A percentile compares a stretch with the other conserved stretches of the same genome.
These are phyloP conservation scores for Pseudocercospora vitis DNA, from an alignment of 2,329 filamentous ascomycete species.

Conservation along the genomic window DNA sequence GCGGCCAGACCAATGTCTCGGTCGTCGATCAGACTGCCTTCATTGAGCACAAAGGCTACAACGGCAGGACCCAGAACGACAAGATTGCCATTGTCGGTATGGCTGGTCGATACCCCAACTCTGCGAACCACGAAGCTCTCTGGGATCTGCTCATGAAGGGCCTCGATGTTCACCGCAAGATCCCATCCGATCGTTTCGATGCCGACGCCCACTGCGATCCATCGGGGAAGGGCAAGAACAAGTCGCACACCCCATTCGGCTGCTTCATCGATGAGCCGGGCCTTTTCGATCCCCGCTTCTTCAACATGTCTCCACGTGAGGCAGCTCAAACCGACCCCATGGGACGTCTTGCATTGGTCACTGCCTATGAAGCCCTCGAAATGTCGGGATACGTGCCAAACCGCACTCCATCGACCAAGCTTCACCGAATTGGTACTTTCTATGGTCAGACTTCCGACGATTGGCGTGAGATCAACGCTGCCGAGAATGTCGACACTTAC, in stretches of 20 bases:
- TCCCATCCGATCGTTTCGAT: constrained; percentile 72
- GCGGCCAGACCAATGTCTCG: constrained; percentile 47
- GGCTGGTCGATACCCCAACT: constrained; percentile 74
- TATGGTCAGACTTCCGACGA: constrained; percentile 76
- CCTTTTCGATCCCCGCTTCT: constrained; percentile 78
- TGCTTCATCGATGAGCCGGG: constrained; percentile 76
- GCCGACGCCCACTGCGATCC: constrained; percentile 69
- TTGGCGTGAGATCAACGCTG: constrained; percentile 73
- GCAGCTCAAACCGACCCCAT: constrained; percentile 79
- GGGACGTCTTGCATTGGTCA: constrained; percentile 72
- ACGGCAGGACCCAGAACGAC: constrained; percentile 55
- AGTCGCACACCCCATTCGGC: constrained; percentile 72
- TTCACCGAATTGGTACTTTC: constrained; percentile 67
- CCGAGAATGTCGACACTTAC: constrained; percentile 70
- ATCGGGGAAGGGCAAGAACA: constrained; percentile 71
- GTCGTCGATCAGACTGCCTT: constrained; percentile 49
- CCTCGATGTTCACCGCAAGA: constrained; percentile 68
- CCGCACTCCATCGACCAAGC: constrained; percentile 65
- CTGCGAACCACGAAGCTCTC: constrained; percentile 67
- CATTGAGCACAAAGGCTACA: constrained; percentile 37
- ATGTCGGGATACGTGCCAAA: constrained; percentile 76
- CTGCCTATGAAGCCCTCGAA: constrained; percentile 78
- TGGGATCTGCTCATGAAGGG: constrained; percentile 76
- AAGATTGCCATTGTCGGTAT: constrained; percentile 86
- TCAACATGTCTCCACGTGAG: constrained; percentile 83